Conservation (phyloP, 345 rosid genomes). For the Gossypium stocksii region DNA sequence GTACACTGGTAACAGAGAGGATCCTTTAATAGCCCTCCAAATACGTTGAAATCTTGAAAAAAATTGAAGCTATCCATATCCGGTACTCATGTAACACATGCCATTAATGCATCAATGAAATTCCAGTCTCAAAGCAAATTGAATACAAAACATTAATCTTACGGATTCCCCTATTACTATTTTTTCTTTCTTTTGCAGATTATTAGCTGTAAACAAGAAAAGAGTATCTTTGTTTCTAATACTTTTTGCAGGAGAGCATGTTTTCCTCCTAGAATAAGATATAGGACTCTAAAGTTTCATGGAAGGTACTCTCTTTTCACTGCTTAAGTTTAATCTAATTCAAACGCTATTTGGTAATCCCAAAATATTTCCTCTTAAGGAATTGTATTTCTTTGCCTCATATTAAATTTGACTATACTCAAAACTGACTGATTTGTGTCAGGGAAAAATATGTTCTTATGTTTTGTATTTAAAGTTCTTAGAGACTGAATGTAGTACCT, state of each 20-base stretch:
- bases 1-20: no score
- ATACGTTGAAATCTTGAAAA: not conserved
- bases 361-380: not conserved
- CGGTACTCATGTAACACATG: not conserved
- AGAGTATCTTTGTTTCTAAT: slow-evolving; percentile 13
- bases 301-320: slow-evolving; percentile 20
- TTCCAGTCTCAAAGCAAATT: not conserved
- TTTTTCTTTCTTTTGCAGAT: slow-evolving; percentile 31
- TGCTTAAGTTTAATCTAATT: not conserved
- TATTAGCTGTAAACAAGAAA: slow-evolving; percentile 22
- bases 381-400: not conserved
- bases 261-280: slow-evolving; percentile 29
- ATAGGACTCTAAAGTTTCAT: slow-evolving; percentile 1
- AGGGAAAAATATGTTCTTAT: not conserved
- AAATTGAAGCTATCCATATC: not conserved
- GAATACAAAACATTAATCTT: not conserved
- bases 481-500: not conserved
- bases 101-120: not conserved
- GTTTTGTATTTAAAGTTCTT: not conserved
- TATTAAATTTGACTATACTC: not conserved
- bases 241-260: slow-evolving; percentile 26
- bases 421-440: not conserved
- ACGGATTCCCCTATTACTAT: not conserved
- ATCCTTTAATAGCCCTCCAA: not conserved
- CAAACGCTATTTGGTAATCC: not conserved